These are phyloP conservation scores for Ogataea sp. DNA, from an alignment of 805 yeast genomes.

Conservation along the genomic window DNA sequence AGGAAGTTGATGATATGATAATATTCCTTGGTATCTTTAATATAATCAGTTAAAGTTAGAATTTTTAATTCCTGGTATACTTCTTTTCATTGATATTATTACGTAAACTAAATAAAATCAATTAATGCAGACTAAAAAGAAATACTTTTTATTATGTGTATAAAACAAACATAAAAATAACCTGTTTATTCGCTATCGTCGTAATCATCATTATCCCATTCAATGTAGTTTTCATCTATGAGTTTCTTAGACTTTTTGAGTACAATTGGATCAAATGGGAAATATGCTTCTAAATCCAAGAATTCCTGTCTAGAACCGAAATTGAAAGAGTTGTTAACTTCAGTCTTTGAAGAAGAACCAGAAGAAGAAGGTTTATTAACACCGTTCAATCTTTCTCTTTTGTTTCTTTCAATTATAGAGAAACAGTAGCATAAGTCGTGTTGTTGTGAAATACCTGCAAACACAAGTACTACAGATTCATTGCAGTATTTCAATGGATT, in stretches of 20 bases:
- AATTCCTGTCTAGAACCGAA: constrained; percentile 68
- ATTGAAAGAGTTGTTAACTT: background rate
- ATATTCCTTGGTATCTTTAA: too few relatives aligned
- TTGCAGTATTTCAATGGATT: constrained; percentile 92
- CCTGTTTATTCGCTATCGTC: constrained; percentile 2
- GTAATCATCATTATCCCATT: constrained; percentile 69
- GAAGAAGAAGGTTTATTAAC: constrained; percentile 12
- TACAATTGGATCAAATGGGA: constrained; percentile 91
- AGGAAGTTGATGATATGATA: constrained; percentile 61
- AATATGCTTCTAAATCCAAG: constrained; percentile 85
- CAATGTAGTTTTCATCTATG: constrained; percentile 54
- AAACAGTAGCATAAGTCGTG: constrained; percentile 90
- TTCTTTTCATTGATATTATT: too few relatives aligned
- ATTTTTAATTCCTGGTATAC: too few relatives aligned
- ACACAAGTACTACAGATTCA: constrained; percentile 86
- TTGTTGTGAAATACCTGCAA: constrained; percentile 86
- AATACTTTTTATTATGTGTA: background rate
- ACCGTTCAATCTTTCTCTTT: constrained; percentile 54
- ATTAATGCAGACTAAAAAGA: background rate
- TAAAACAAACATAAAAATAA: background rate
- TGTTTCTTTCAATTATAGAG: constrained; percentile 85
- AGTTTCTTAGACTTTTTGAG: constrained; percentile 51
- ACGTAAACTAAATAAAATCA: background rate
- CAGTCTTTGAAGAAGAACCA: background rate
- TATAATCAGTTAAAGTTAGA: too few relatives aligned